Percentiles rank a stretch among this genome's conserved stretches.
phyloP scores from a whole-genome alignment of 139 green algal species.

The Volvox africanus region DNA sequence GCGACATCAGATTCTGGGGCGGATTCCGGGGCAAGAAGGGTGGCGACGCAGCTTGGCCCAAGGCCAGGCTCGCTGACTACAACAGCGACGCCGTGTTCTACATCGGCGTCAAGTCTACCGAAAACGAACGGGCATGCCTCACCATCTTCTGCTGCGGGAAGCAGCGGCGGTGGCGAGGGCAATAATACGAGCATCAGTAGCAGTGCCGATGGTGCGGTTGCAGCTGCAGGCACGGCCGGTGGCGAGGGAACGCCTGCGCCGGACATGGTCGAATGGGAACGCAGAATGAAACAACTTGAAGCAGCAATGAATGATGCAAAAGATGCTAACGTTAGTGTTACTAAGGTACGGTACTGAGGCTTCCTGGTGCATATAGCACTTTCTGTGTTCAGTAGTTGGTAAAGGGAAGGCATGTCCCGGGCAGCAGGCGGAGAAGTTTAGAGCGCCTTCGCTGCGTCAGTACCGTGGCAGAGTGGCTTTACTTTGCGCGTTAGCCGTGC shows the following conservation, averaged over 20 bases:
- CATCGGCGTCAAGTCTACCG: background rate
- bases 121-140: background rate
- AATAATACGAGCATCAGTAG: background rate
- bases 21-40: background rate
- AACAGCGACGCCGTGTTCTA: background rate
- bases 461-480: no score
- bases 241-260: background rate
- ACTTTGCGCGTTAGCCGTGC: no score
- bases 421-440: no score
- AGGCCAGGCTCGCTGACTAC: background rate
- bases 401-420: no score
- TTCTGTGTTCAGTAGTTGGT: no score
- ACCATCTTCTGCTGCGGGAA: background rate
- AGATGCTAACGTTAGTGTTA: conserved; percentile 75
- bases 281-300: conserved; percentile 66
- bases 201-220: background rate
- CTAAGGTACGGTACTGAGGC: conserved; percentile 48
- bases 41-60: background rate
- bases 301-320: conserved; percentile 73
- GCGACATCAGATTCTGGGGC: background rate
- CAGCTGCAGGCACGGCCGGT: background rate
- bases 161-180: background rate
- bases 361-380: no score
- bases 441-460: no score
- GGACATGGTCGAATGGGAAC: conserved; percentile 47